Percentiles rank a stretch among this genome's conserved stretches.
Evolutionary conservation across 2,329 filamentous ascomycete genomes (phyloP).

Genomic region (Neocatenulostroma microsporum): DNA sequence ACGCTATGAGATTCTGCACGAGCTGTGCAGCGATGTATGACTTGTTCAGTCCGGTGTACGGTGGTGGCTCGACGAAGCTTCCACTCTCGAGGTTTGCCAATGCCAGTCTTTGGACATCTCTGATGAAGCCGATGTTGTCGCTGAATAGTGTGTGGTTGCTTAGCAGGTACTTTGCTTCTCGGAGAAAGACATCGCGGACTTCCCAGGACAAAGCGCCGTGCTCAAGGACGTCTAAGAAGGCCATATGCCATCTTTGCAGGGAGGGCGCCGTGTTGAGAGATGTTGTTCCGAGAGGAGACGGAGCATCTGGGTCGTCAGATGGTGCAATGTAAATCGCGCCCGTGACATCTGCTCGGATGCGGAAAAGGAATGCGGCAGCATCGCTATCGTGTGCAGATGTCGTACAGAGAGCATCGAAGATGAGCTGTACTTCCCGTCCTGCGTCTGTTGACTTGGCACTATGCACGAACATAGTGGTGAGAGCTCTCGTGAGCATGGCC

Average conservation of each 20-base stretch:
- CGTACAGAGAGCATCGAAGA: slow-evolving; percentile 11
- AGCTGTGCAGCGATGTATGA: slow-evolving; percentile 84
- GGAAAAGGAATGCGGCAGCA: slow-evolving; percentile 11
- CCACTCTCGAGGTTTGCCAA: slow-evolving; percentile 77
- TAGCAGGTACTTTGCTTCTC: slow-evolving; percentile 75
- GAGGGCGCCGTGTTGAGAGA: slow-evolving; percentile 2
- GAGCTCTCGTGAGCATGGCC: background rate
- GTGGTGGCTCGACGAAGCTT: slow-evolving; percentile 72
- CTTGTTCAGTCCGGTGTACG: slow-evolving; percentile 69
- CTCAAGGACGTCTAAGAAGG: slow-evolving; percentile 29
- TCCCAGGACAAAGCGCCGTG: slow-evolving; percentile 54
- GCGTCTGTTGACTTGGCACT: background rate
- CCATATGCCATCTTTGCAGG: slow-evolving; percentile 35
- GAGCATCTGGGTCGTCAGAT: background rate
- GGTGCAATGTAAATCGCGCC: slow-evolving; percentile 13
- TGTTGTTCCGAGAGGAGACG: background rate
- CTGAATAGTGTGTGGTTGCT: slow-evolving; percentile 82
- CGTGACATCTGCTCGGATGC: slow-evolving; percentile 15
- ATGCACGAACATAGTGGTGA: slow-evolving; percentile 1
- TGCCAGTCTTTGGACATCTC: slow-evolving; percentile 63
- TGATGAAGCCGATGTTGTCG: slow-evolving; percentile 64
- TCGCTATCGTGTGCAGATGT: slow-evolving; percentile 1
- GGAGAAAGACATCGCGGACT: slow-evolving; percentile 77
- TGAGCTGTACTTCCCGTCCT: background rate
- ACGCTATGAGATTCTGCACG: slow-evolving; percentile 76